Evolutionary conservation across 176 grass and related monocot species (phyloP).

Genomic region (Alopecurus myosuroides): DNA sequence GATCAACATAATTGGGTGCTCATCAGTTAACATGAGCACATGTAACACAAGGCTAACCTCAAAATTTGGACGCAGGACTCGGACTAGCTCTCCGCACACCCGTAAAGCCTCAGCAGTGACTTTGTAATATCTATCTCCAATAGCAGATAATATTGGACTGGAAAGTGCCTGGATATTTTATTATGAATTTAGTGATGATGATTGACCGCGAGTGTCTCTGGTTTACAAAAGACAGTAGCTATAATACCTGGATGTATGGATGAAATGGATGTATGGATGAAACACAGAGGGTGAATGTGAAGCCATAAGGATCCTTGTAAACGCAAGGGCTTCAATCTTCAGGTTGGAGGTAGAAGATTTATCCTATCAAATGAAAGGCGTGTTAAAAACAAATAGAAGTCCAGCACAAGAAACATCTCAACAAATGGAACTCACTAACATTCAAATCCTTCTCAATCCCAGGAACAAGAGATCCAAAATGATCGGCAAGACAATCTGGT

Average conservation of each 20-base stretch:
- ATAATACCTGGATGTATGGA: no score
- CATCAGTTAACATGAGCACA: constrained; percentile 17
- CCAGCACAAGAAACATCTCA: no score
- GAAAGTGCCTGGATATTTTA: constrained; percentile 72
- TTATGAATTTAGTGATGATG: background rate
- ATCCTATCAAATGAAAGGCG: constrained; percentile 54
- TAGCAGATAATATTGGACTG: no score
- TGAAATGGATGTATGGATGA: constrained; percentile 90
- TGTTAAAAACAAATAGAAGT: background rate
- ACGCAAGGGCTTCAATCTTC: constrained; percentile 96
- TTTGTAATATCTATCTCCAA: no score
- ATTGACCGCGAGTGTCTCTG: background rate
- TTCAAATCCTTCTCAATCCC: no score
- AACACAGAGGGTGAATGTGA: constrained; percentile 87
- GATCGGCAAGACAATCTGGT: no score
- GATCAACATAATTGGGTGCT: background rate
- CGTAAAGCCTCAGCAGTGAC: no score
- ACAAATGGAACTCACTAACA: no score
- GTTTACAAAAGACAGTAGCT: background rate
- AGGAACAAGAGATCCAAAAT: no score
- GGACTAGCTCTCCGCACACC: no score
- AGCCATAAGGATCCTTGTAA: no score
- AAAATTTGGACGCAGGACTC: constrained; percentile 80
- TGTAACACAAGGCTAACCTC: constrained; percentile 45
- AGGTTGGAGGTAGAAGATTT: constrained; percentile 96